Evolutionary conservation across 768 basidiomycete species (phyloP).

Genomic region (Podaxis sp.): DNA sequence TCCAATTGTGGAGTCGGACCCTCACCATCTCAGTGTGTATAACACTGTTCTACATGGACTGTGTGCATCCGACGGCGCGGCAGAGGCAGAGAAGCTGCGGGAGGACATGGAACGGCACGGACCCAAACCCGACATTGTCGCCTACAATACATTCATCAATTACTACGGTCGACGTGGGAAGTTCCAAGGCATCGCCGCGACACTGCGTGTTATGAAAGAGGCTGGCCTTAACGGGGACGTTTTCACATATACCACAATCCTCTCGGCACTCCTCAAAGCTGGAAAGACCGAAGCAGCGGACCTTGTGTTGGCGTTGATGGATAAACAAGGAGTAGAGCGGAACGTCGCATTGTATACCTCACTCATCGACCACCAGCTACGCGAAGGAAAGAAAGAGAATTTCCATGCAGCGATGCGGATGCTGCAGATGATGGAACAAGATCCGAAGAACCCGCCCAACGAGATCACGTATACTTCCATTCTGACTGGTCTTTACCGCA

Average conservation of each 20-base stretch:
- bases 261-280: constrained; percentile 71
- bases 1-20: constrained; percentile 21
- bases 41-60: constrained; percentile 77
- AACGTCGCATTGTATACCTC: constrained; percentile 77
- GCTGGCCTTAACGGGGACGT: constrained; percentile 67
- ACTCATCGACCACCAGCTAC: constrained; percentile 75
- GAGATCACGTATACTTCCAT: constrained; percentile 84
- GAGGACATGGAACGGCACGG: constrained; percentile 44
- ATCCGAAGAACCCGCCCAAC: constrained; percentile 53
- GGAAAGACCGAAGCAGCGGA: constrained; percentile 65
- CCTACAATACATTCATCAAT: constrained; percentile 79
- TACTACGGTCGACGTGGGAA: constrained; percentile 64
- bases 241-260: constrained; percentile 83
- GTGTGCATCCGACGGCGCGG: constrained; percentile 40
- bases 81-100: constrained; percentile 41
- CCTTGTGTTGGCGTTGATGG: constrained; percentile 71
- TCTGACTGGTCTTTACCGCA: constrained; percentile 69
- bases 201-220: constrained; percentile 56
- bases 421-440: constrained; percentile 71
- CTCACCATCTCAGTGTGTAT: constrained; percentile 46
- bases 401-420: constrained; percentile 67
- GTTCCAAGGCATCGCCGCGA: constrained; percentile 54
- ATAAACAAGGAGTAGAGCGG: constrained; percentile 66
- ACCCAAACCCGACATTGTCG: constrained; percentile 66
- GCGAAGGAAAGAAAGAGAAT: constrained; percentile 48